Evolutionary conservation across 208 protist species (phyloP).

Genomic region (Wallacemonas sp.): DNA sequence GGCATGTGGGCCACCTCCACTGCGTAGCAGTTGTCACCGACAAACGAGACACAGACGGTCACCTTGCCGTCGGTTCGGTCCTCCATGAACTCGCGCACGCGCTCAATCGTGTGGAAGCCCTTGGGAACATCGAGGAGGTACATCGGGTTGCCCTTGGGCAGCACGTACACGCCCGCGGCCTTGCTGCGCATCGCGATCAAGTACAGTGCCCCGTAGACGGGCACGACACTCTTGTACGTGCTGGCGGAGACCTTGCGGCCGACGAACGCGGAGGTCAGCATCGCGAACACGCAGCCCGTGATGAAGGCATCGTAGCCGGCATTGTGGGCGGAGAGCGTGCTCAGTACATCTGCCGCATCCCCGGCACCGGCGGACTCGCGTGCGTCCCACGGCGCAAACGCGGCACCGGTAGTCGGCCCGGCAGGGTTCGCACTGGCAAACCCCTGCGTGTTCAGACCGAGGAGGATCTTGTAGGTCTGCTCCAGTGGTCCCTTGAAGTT

Average conservation of each 20-base stretch:
- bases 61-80: not conserved
- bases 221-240: slow-evolving; percentile 25
- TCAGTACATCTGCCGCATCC: not conserved
- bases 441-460: not conserved
- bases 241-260: not conserved
- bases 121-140: not conserved
- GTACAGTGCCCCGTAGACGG: slow-evolving; percentile 42
- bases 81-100: not conserved
- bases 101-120: slow-evolving; percentile 10
- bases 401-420: not conserved
- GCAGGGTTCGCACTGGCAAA: not conserved
- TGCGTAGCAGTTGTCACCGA: not conserved
- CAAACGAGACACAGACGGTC: not conserved
- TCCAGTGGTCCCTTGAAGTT: slow-evolving; percentile 45
- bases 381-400: not conserved
- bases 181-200: slow-evolving; percentile 29
- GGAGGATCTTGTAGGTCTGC: slow-evolving; percentile 20
- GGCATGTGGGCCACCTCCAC: slow-evolving; percentile 6
- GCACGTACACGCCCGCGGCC: not conserved
- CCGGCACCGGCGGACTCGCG: slow-evolving; percentile 15
- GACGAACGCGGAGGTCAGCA: slow-evolving; percentile 27
- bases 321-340: slow-evolving; percentile 24
- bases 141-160: slow-evolving; percentile 8
- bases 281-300: slow-evolving; percentile 58
- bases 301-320: slow-evolving; percentile 62